These are phyloP conservation scores for Pezizomycotina sp. DNA, from an alignment of 2,329 filamentous ascomycete genomes.

Conservation along the genomic window DNA sequence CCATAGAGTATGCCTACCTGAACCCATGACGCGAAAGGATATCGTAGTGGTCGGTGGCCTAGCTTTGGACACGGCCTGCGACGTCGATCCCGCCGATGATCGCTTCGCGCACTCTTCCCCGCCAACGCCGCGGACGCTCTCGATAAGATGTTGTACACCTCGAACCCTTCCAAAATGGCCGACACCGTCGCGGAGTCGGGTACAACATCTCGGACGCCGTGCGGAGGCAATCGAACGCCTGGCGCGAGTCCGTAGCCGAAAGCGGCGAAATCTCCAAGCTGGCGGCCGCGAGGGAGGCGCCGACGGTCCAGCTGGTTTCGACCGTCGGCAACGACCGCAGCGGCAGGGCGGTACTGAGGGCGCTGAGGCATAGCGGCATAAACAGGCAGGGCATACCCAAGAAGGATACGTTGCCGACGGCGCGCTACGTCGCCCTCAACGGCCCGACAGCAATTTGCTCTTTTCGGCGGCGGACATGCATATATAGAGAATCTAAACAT, in stretches of 20 bases:
- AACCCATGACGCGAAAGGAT: slow-evolving; percentile 33
- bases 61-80: slow-evolving; percentile 73
- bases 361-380: slow-evolving; percentile 48
- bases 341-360: slow-evolving; percentile 54
- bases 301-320: slow-evolving; percentile 13
- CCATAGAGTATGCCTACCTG: neutral
- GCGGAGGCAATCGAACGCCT: slow-evolving; percentile 48
- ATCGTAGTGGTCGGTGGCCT: slow-evolving; percentile 84
- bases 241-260: no score
- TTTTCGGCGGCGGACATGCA: slow-evolving; percentile 92
- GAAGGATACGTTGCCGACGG: slow-evolving; percentile 47
- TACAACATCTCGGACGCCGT: slow-evolving; percentile 80
- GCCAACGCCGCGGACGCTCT: neutral
- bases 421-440: slow-evolving; percentile 85
- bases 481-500: slow-evolving; percentile 40
- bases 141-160: slow-evolving; percentile 50
- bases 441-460: slow-evolving; percentile 67
- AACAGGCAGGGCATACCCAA: slow-evolving; percentile 45
- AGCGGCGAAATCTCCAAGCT: neutral
- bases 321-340: slow-evolving; percentile 33
- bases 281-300: neutral
- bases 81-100: slow-evolving; percentile 47
- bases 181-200: slow-evolving; percentile 77
- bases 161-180: slow-evolving; percentile 64
- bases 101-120: no score